A percentile compares a stretch with the other conserved stretches of the same genome.
phyloP scores from a whole-genome alignment of 1,284 basidiomycete genomes.

The Baeospora myosura region DNA sequence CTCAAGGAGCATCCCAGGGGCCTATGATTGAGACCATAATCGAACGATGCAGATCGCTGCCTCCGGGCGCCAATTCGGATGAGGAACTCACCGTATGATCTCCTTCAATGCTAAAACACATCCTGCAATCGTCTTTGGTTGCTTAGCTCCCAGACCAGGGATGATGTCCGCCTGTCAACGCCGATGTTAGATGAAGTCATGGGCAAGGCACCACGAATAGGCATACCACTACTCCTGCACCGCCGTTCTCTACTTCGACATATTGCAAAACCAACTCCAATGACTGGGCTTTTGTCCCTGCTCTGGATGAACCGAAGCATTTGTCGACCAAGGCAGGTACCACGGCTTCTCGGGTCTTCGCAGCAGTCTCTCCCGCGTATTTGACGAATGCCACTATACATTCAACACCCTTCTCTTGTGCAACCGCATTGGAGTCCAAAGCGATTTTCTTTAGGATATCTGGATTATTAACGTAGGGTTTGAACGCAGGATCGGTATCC shows the following conservation, averaged over 20 bases:
- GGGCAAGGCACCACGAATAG: slow-evolving; percentile 19
- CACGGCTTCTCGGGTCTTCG: slow-evolving; percentile 74
- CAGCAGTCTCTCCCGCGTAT: slow-evolving; percentile 84
- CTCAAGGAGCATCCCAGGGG: background rate
- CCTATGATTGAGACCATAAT: background rate
- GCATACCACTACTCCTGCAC: slow-evolving; percentile 83
- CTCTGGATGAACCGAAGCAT: slow-evolving; percentile 85
- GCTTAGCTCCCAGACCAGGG: slow-evolving; percentile 84
- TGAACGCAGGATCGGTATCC: slow-evolving; percentile 91
- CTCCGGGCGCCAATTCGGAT: background rate
- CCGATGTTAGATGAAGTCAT: slow-evolving; percentile 21
- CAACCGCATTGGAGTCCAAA: slow-evolving; percentile 91
- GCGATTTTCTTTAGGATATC: slow-evolving; percentile 84
- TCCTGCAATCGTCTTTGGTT: slow-evolving; percentile 90
- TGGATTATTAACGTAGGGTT: slow-evolving; percentile 73
- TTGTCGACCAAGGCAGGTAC: slow-evolving; percentile 93
- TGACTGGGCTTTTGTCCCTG: slow-evolving; percentile 88
- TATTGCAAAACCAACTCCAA: slow-evolving; percentile 85
- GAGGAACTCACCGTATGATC: slow-evolving; percentile 41
- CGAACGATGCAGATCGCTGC: slow-evolving; percentile 4
- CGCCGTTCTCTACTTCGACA: slow-evolving; percentile 90
- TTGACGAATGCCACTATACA: slow-evolving; percentile 81
- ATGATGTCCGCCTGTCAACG: slow-evolving; percentile 68
- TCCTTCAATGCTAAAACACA: slow-evolving; percentile 79
- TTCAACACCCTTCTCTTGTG: slow-evolving; percentile 95